A percentile compares a stretch with the other conserved stretches of the same genome.
These are phyloP conservation scores for Dactylis glomerata DNA, from an alignment of 176 grass and related monocot species.

Conservation along the genomic window DNA sequence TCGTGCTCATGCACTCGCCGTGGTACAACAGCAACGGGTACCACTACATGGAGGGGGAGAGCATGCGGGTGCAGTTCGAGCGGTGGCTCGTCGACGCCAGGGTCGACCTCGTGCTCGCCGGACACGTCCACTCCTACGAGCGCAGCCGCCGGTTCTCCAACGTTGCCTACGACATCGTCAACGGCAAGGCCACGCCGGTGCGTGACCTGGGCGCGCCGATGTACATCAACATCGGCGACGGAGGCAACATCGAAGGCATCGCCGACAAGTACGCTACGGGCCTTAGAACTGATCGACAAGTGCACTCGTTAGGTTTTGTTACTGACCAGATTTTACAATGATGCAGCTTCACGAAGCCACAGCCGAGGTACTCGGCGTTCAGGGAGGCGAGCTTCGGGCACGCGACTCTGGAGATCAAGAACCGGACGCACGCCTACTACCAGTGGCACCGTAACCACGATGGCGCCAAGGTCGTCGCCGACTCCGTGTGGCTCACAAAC, in stretches of 20 bases:
- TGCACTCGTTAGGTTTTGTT: neutral
- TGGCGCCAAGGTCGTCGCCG: neutral
- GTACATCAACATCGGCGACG: slow-evolving; percentile 68
- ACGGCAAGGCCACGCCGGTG: neutral
- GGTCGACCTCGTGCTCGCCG: neutral
- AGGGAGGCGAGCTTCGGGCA: neutral
- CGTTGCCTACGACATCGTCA: neutral
- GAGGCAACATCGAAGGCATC: slow-evolving; percentile 58
- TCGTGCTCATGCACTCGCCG: neutral
- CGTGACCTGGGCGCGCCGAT: slow-evolving; percentile 26
- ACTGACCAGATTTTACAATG: neutral
- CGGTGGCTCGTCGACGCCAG: neutral
- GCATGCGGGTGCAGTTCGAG: neutral
- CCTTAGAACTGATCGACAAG: no score
- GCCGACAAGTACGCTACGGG: neutral
- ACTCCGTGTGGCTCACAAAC: neutral
- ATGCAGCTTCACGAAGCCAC: neutral
- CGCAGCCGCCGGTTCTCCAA: neutral
- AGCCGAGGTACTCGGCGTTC: neutral
- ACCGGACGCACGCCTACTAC: neutral
- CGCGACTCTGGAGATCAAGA: neutral
- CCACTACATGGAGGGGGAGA: neutral
- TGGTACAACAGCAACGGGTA: neutral
- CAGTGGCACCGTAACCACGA: neutral
- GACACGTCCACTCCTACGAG: neutral